Percentiles rank a stretch among this genome's conserved stretches.
phyloP scores from a whole-genome alignment of 192 early-diverging fungal species.

The Kappamyces sp. region DNA sequence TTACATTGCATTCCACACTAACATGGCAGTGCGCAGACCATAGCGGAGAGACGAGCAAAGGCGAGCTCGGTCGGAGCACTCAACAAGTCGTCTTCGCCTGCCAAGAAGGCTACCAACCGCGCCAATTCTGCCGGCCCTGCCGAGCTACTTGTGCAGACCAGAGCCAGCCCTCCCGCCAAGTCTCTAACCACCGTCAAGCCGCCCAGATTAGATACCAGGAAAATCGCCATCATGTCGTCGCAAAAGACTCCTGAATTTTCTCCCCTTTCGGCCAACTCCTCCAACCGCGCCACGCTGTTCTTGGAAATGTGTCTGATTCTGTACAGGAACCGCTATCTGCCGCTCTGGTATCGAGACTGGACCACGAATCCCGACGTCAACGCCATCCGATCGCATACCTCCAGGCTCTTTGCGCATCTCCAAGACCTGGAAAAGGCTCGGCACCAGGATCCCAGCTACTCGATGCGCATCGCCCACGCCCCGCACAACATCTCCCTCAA shows the following conservation, averaged over 20 bases:
- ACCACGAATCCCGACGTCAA: constrained; percentile 1
- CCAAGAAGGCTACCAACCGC: too few species aligned
- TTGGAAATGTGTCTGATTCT: constrained; percentile 8
- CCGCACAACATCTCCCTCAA: constrained; percentile 11
- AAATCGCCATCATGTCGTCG: constrained; percentile 5
- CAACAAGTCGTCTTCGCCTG: too few species aligned
- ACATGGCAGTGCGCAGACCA: too few species aligned
- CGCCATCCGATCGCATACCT: too few species aligned
- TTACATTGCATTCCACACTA: too few species aligned
- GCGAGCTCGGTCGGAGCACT: too few species aligned
- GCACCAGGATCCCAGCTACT: neutral
- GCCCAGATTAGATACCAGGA: constrained; percentile 12
- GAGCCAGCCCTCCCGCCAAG: too few species aligned
- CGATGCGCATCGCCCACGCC: constrained; percentile 13
- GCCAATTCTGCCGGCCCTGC: too few species aligned
- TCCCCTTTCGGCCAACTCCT: constrained; percentile 13
- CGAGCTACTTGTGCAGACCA: too few species aligned
- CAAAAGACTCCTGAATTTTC: constrained; percentile 11
- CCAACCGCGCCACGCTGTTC: neutral
- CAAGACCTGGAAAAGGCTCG: too few species aligned
- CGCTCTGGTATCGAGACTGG: constrained; percentile 2
- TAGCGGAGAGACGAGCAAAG: too few species aligned
- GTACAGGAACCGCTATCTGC: constrained; percentile 3
- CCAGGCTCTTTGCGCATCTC: too few species aligned
- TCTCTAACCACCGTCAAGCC: neutral